Evolutionary conservation across 2,329 filamentous ascomycete species (phyloP), one percentile per base, ranked within the genome.

Genomic region (Paracamarosporium sp.): DNA sequence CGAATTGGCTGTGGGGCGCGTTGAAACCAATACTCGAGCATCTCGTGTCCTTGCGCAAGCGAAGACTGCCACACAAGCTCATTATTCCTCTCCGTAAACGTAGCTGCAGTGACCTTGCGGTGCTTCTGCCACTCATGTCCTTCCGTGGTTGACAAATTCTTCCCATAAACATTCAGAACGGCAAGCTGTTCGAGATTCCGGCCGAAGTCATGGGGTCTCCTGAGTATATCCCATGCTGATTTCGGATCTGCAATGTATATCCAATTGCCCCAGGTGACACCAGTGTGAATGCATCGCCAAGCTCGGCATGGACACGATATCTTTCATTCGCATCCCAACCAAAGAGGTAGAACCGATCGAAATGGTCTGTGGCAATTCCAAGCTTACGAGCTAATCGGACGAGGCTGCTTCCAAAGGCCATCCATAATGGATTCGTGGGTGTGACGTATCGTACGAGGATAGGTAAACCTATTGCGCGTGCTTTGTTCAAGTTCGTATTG

Each of bases 61-160:
- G 60, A 54, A 20, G 64, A 40, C 15, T 46, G 25, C 68, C 68
- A 73, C 1, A 71, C 68, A 6, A 73, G 46, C 41, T 64, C 63
- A 38, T 72, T 71, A 46, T 65, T 70, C 38, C 57, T 62, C 45
- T 72, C 70, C 2, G 57, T 70, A 35, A 73, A 72, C 4, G 65
- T 63, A 22, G 56, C 40, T 1, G 53, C 58, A 1, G 68, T 68
- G 15, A 67, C 50, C 51, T 69, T 70, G 11, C 69, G 63, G 31
- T 71, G 68, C 12, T 56, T 59, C 44, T 65, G 56, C 69, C 71
- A 73, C 20, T 68, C 68, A 9, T 62, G n/a, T 6, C 56, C 68
- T 25, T 70, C 66, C 2, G 65, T 62, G 3, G 64, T 67, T 5
- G 60, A 61, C 1, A 69, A 17, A 30, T 66, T 68, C 47, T 63